Conservation (phyloP, 805 yeast genomes). For the Saccharomycopsis oosterbeekiorum region DNA sequence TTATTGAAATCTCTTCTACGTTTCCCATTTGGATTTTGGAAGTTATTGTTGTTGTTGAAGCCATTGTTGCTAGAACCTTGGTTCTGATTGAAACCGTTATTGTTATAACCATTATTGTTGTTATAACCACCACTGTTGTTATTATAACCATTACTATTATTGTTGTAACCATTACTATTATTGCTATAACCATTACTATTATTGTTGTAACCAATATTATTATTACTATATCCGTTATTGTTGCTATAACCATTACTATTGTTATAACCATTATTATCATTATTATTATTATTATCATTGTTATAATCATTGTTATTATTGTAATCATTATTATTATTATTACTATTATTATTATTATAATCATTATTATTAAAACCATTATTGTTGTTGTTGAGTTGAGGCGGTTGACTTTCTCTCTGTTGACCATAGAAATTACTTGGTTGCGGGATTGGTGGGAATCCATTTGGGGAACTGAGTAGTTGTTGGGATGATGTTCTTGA, state of each 20-base stretch:
- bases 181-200: slow-evolving; percentile 22
- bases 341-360: slow-evolving; percentile 7
- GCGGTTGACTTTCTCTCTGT: slow-evolving; percentile 10
- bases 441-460: slow-evolving; percentile 8
- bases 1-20: slow-evolving; percentile 19
- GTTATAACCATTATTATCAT: background rate
- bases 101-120: slow-evolving; percentile 22
- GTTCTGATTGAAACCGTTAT: slow-evolving; percentile 19
- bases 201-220: slow-evolving; percentile 18
- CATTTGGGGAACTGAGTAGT: background rate
- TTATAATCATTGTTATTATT: slow-evolving; percentile 3
- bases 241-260: slow-evolving; percentile 22
- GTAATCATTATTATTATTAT: slow-evolving; percentile 6
- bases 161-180: slow-evolving; percentile 16
- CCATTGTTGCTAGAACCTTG: slow-evolving; percentile 19
- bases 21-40: slow-evolving; percentile 22
- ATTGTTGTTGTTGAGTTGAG: slow-evolving; percentile 2
- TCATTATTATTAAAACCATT: background rate
- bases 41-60: slow-evolving; percentile 19
- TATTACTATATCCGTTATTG: slow-evolving; percentile 14
- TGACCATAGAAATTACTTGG: slow-evolving; percentile 10
- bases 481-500: slow-evolving; percentile 20
- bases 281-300: slow-evolving; percentile 4
- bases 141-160: slow-evolving; percentile 14
- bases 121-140: slow-evolving; percentile 22